These are phyloP conservation scores for Fomitopsis schrenkii DNA, from an alignment of 1,284 basidiomycete genomes.

Conservation along the genomic window DNA sequence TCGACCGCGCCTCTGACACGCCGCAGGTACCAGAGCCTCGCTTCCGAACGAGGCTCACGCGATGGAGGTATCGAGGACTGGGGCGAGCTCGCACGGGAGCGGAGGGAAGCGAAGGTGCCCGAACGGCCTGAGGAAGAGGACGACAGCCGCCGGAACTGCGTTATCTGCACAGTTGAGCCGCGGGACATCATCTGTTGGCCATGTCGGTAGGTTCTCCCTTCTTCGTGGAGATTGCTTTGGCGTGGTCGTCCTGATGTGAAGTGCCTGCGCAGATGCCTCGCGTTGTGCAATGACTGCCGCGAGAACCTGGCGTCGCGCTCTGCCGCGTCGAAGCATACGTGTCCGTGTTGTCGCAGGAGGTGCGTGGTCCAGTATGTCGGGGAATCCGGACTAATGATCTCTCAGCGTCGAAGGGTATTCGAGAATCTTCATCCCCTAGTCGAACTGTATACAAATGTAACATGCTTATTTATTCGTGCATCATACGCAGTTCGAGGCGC, in stretches of 20 bases:
- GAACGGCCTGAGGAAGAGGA: conserved; percentile 19
- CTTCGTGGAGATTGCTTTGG: background rate
- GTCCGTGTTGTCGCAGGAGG: conserved; percentile 70
- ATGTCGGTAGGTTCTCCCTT: conserved; percentile 50
- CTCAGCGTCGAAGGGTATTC: conserved; percentile 10
- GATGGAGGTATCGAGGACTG: conserved; percentile 19
- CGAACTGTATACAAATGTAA: background rate
- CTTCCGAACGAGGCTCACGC: conserved; percentile 12
- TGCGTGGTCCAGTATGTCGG: conserved; percentile 30
- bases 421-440: conserved; percentile 9
- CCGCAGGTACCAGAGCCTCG: conserved; percentile 36
- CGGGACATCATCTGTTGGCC: conserved; percentile 78
- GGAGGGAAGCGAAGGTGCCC: conserved; percentile 15
- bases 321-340: conserved; percentile 61
- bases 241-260: background rate
- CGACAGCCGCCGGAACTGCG: conserved; percentile 49
- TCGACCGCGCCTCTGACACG: conserved; percentile 44
- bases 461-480: background rate
- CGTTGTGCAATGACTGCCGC: conserved; percentile 70
- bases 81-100: conserved; percentile 23
- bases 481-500: background rate
- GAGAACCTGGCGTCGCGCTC: conserved; percentile 62
- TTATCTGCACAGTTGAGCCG: conserved; percentile 67
- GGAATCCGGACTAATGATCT: background rate
- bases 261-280: conserved; percentile 48